Base-by-base conservation (phyloP, 2,329 filamentous ascomycete species). In the Scytalidium lignicola region DNA sequence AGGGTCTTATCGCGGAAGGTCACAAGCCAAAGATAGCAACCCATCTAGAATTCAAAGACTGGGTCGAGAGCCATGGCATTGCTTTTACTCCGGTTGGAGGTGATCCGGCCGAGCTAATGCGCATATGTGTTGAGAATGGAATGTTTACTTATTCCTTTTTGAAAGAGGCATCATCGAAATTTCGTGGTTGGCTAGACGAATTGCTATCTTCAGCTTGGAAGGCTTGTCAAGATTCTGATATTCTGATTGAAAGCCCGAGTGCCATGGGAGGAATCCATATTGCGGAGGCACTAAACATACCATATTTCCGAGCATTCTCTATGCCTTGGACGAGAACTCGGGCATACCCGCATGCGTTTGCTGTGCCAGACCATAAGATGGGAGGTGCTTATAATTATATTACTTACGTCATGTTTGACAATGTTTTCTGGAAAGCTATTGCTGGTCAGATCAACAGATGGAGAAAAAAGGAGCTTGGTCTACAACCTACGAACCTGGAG, bases 231-330 rank as follows among this genome's bases (percentile, higher is more conserved):
- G 87, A 85, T 20, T 87, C 86, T 1, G 92, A 99, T 65, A 72
- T 99, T 26, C 74, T 99, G 37, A 96, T 99, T 52, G 93, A 99
- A 66, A 95, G 89, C 43, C 93, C 93, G 0, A 95, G 89, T 50
- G 90, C 93, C 13, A 99, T 99, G 93, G 90, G 87, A 0, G 93
- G 93, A 21, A 96, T 99, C 47, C 93, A 99, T 66, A 95, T 99
- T 57, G 93, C 93, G 1, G 93, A 99, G 70, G 90, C 90, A 20
- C 76, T 99, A 2, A 78, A 82, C 13, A 95, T 99, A 41, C 93
- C 93, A 0, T 99, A 99, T 67, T 97, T 97, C 73, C 83, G 93
- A 49, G 92, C 91, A 0, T 99, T 99, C 65, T 95, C 90, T 17
- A 99, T 99, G 93, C 93, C 93, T 0, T 99, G 93, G 93, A 96